phyloP scores from a whole-genome alignment of 805 yeast genomes.

The Hanseniaspora meyeri region DNA sequence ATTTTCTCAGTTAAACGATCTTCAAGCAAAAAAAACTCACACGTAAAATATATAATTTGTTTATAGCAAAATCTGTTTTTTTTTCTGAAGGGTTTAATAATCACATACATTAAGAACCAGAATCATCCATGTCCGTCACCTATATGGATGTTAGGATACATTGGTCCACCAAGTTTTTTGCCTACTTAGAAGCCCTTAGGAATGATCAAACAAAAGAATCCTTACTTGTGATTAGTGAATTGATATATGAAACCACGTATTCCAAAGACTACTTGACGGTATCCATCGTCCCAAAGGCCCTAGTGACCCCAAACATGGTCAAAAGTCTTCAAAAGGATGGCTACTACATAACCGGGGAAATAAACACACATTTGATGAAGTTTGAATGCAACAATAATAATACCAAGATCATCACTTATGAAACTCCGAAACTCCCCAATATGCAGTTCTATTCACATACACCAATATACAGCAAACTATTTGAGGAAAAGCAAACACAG shows the following conservation, averaged over 20 bases:
- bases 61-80: too few relatives aligned
- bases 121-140: background rate
- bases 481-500: background rate
- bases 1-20: too few relatives aligned
- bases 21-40: too few relatives aligned
- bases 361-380: background rate
- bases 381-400: background rate
- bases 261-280: background rate
- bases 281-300: background rate
- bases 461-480: constrained; percentile 37
- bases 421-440: constrained; percentile 56
- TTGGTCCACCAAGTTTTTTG: background rate
- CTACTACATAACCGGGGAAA: background rate
- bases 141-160: background rate
- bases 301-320: background rate
- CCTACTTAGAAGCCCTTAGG: background rate
- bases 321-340: constrained; percentile 15
- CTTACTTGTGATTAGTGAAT: background rate
- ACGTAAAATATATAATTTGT: too few relatives aligned
- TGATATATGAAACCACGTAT: background rate
- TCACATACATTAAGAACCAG: too few relatives aligned
- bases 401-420: constrained; percentile 39
- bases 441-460: constrained; percentile 65
- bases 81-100: too few relatives aligned
- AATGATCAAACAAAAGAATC: background rate